Percentiles rank a stretch among this genome's conserved stretches.
Evolutionary conservation across 495 filamentous ascomycete species (phyloP).

Genomic region (Annulohypoxylon moriforme): DNA sequence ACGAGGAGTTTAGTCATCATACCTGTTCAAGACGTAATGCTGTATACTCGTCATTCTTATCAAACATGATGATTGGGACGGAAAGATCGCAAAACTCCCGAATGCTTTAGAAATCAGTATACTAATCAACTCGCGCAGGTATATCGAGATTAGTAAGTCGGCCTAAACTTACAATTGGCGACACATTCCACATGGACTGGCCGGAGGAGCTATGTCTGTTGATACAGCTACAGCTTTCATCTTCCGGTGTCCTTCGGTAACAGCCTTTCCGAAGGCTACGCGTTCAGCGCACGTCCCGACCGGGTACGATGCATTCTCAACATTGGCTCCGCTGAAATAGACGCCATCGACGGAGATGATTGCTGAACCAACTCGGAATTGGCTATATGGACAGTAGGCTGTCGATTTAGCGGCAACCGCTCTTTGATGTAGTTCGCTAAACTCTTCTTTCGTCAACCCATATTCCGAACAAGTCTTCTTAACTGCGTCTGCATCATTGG

Average conservation of each 20-base stretch:
- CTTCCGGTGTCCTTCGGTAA: slow-evolving; percentile 71
- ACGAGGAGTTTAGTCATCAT: slow-evolving; percentile 45
- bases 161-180: slow-evolving; percentile 63
- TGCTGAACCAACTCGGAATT: slow-evolving; percentile 89
- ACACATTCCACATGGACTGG: slow-evolving; percentile 79
- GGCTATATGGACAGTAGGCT: slow-evolving; percentile 95
- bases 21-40: slow-evolving; percentile 82
- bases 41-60: slow-evolving; percentile 72
- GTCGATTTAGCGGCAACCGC: slow-evolving; percentile 72
- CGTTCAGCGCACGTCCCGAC: slow-evolving; percentile 96
- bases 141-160: neutral
- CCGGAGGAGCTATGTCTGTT: slow-evolving; percentile 79
- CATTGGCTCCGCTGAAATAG: slow-evolving; percentile 82
- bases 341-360: slow-evolving; percentile 73
- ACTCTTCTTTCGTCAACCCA: slow-evolving; percentile 67
- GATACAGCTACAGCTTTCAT: slow-evolving; percentile 90
- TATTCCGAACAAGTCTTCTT: slow-evolving; percentile 52
- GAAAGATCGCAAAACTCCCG: slow-evolving; percentile 77
- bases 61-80: slow-evolving; percentile 92
- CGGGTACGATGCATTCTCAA: slow-evolving; percentile 94
- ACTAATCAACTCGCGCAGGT: neutral
- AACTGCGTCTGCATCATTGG: slow-evolving; percentile 41
- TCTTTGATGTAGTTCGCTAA: slow-evolving; percentile 67
- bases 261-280: slow-evolving; percentile 83
- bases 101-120: slow-evolving; percentile 63